A percentile compares a stretch with the other conserved stretches of the same genome.
Evolutionary conservation across 345 rosid species (phyloP).

Genomic region (Eucalyptus cladocalyx): DNA sequence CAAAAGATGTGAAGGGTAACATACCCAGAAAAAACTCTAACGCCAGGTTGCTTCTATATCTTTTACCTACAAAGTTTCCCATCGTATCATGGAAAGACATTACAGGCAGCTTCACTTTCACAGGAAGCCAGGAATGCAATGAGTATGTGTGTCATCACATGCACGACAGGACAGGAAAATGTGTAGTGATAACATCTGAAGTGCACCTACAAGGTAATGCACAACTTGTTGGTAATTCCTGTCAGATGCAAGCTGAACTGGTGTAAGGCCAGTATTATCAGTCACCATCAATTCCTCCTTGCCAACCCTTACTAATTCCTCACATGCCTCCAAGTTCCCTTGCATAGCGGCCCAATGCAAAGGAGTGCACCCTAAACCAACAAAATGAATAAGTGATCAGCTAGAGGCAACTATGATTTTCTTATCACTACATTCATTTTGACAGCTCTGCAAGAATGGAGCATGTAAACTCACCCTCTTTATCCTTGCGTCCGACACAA

Average conservation of each 20-base stretch:
- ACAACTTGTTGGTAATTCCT: conserved; percentile 98
- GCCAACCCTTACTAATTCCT: conserved; percentile 91
- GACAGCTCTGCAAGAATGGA: background rate
- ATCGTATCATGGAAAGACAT: background rate
- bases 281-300: conserved; percentile 87
- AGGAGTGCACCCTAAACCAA: conserved; percentile 83
- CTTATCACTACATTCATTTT: background rate
- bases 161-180: background rate
- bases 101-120: background rate
- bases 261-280: conserved; percentile 93
- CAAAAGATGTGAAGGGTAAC: background rate
- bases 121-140: background rate
- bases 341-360: conserved; percentile 98
- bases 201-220: conserved; percentile 86
- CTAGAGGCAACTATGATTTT: background rate
- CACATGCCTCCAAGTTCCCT: conserved; percentile 98
- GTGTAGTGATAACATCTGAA: background rate
- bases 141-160: background rate
- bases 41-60: background rate
- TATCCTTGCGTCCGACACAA: conserved; percentile 83
- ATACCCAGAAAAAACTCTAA: background rate
- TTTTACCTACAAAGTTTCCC: background rate
- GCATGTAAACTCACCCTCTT: conserved; percentile 48
- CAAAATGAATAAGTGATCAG: background rate
- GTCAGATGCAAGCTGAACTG: conserved; percentile 96